Conservation (phyloP, 2,329 filamentous ascomycete species). For the Stachybotrys echinatus region DNA sequence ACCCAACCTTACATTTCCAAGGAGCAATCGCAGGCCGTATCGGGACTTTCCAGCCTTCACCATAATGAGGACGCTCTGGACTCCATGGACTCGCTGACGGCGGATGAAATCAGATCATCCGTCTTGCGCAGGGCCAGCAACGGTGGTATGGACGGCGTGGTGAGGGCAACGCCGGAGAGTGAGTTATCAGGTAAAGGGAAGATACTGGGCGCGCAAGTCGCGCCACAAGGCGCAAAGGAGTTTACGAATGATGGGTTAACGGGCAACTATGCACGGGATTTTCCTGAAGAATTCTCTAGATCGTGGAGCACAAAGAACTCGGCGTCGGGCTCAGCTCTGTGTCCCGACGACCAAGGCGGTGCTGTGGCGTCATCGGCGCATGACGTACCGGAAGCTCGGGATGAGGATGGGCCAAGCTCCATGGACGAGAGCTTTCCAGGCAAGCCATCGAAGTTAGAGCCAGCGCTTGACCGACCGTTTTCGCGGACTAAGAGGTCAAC, state of each 20-base stretch:
- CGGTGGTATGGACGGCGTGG: constrained; percentile 9
- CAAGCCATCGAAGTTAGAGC: constrained; percentile 17
- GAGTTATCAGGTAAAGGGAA: constrained; percentile 6
- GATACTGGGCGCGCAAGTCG: constrained; percentile 4
- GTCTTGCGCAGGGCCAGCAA: constrained; percentile 21
- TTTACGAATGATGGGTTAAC: constrained; percentile 22
- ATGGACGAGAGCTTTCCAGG: constrained; percentile 37
- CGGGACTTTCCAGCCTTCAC: constrained; percentile 6
- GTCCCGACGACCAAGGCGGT: constrained; percentile 11
- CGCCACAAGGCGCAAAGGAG: background rate
- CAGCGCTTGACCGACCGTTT: constrained; percentile 21
- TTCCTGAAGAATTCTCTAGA: constrained; percentile 44
- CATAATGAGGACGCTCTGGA: constrained; percentile 11
- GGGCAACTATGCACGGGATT: constrained; percentile 45
- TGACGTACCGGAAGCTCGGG: constrained; percentile 11
- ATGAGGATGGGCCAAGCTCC: constrained; percentile 26
- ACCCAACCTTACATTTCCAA: constrained; percentile 33
- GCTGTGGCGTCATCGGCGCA: background rate
- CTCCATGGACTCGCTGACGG: constrained; percentile 16
- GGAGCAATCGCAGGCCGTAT: constrained; percentile 12
- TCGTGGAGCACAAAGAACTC: constrained; percentile 32
- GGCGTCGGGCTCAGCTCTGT: constrained; percentile 15
- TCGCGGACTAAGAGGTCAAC: constrained; percentile 2
- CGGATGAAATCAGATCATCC: constrained; percentile 23
- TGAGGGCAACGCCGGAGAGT: constrained; percentile 9